Percentiles rank a stretch among this genome's conserved stretches.
These are phyloP conservation scores for Pseudopyricularia cyperi DNA, from an alignment of 2,329 filamentous ascomycete species.

Conservation along the genomic window DNA sequence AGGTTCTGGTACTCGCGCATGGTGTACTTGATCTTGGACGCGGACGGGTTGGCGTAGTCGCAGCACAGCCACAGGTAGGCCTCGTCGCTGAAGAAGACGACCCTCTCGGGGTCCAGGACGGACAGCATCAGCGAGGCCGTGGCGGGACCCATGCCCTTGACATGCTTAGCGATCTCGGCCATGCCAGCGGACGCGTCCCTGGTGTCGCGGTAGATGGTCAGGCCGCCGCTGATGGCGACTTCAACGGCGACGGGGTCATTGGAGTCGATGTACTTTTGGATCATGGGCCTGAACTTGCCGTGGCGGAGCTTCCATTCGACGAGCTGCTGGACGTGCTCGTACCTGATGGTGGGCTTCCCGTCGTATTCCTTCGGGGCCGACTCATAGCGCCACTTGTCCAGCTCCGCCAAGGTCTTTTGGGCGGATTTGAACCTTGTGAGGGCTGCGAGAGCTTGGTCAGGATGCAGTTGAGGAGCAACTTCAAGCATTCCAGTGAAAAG, in stretches of 20 bases:
- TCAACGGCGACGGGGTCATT: conserved; percentile 39
- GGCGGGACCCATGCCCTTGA: conserved; percentile 69
- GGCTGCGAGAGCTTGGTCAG: neutral
- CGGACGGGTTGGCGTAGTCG: conserved; percentile 26
- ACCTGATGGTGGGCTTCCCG: conserved; percentile 24
- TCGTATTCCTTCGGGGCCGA: conserved; percentile 35
- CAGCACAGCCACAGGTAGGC: conserved; percentile 59
- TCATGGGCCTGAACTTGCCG: conserved; percentile 47
- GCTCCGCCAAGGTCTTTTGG: conserved; percentile 36
- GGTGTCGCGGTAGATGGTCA: conserved; percentile 20
- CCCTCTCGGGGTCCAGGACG: conserved; percentile 41
- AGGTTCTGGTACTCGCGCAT: conserved; percentile 54
- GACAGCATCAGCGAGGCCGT: conserved; percentile 64
- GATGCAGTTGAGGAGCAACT: neutral
- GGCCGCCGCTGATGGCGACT: conserved; percentile 36
- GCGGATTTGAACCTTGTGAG: conserved; percentile 23
- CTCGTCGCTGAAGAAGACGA: conserved; percentile 73
- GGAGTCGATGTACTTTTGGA: conserved; percentile 46
- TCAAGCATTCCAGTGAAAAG: too few species aligned
- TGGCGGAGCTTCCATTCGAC: conserved; percentile 61
- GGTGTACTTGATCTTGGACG: conserved; percentile 50
- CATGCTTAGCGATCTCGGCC: conserved; percentile 33
- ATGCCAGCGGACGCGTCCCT: conserved; percentile 29
- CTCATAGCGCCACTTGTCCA: conserved; percentile 48
- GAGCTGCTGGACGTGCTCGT: conserved; percentile 44